Conservation (phyloP, 2,329 filamentous ascomycete genomes). For the Pyrenochaeta sp. region DNA sequence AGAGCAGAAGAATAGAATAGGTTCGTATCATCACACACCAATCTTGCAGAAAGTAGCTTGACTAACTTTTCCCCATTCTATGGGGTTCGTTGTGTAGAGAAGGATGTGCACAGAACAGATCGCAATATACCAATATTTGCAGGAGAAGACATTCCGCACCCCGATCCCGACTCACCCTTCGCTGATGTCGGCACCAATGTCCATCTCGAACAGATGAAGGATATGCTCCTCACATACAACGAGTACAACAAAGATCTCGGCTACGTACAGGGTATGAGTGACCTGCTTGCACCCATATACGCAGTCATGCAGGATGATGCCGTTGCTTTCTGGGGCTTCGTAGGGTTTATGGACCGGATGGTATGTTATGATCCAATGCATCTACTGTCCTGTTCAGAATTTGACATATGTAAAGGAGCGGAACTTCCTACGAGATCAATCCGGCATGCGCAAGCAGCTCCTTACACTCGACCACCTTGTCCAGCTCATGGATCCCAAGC, state of each 20-base stretch:
- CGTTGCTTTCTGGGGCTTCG: constrained; percentile 95
- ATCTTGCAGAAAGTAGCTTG: constrained; percentile 12
- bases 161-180: constrained; percentile 94
- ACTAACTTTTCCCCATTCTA: constrained; percentile 62
- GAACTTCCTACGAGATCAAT: constrained; percentile 95
- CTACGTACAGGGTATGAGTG: constrained; percentile 99
- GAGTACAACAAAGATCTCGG: constrained; percentile 96
- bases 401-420: constrained; percentile 66
- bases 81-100: constrained; percentile 74
- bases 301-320: constrained; percentile 98
- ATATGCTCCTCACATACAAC: constrained; percentile 98
- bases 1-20: constrained; percentile 91
- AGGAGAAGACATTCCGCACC: constrained; percentile 95
- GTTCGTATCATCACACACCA: constrained; percentile 63
- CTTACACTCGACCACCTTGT: constrained; percentile 92
- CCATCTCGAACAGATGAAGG: constrained; percentile 98
- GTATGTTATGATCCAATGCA: constrained; percentile 41
- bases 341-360: constrained; percentile 97
- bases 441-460: constrained; percentile 93
- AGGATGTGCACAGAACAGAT: constrained; percentile 97
- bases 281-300: constrained; percentile 93
- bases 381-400: too few species aligned
- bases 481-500: constrained; percentile 93
- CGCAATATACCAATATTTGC: constrained; percentile 94
- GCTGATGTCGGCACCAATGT: constrained; percentile 93